Evolutionary conservation across 2,329 filamentous ascomycete genomes (phyloP).

Genomic region (Aspergillus sergii): DNA sequence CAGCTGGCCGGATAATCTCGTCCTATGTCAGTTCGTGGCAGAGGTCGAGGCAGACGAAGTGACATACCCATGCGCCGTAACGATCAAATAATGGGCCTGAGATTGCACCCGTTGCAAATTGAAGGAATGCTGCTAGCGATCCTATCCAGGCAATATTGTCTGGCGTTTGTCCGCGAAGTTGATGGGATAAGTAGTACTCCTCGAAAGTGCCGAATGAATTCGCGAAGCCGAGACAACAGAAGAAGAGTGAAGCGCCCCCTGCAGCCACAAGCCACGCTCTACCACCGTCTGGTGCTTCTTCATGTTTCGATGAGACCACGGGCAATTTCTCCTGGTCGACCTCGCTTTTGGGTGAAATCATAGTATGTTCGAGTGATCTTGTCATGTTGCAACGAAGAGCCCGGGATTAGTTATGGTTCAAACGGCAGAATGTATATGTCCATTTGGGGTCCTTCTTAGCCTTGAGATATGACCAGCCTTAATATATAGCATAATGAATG

Average conservation of each 20-base stretch:
- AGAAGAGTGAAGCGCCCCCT: conserved; percentile 34
- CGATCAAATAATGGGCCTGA: conserved; percentile 29
- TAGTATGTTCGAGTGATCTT: not conserved
- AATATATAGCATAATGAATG: not conserved
- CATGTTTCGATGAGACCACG: conserved; percentile 15
- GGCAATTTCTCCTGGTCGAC: not conserved
- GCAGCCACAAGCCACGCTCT: conserved; percentile 33
- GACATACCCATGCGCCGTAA: conserved; percentile 28
- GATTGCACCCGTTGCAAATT: conserved; percentile 24
- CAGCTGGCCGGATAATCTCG: conserved; percentile 20
- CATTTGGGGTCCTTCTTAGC: not conserved
- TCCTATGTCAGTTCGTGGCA: not conserved
- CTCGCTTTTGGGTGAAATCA: not conserved
- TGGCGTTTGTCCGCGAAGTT: conserved; percentile 41
- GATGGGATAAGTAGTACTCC: conserved; percentile 49
- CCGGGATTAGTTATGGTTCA: not conserved
- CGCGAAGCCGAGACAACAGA: conserved; percentile 45
- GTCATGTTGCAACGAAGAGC: not conserved
- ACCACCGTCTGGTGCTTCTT: conserved; percentile 34
- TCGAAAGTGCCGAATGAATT: conserved; percentile 54
- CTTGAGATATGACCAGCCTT: not conserved
- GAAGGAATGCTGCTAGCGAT: conserved; percentile 38
- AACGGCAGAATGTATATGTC: not conserved
- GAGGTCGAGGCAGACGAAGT: not conserved
- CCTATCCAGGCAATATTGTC: conserved; percentile 51